A percentile compares a stretch with the other conserved stretches of the same genome.
Evolutionary conservation across 2,329 filamentous ascomycete genomes (phyloP).

Genomic region (Nothophoma quercina): DNA sequence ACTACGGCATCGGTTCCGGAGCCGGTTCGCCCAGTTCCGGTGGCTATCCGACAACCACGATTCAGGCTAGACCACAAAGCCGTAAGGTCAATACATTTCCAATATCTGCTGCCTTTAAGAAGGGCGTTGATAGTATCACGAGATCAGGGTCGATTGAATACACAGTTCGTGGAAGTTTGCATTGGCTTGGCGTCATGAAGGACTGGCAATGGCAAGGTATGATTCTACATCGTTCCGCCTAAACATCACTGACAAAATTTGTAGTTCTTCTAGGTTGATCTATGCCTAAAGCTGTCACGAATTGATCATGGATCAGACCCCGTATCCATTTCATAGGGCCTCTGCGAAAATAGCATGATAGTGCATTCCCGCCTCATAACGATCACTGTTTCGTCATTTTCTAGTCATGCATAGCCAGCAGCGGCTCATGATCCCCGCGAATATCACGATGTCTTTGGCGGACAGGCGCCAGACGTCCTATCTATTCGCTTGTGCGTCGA

Average conservation of each 20-base stretch:
- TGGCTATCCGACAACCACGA: conserved; percentile 1
- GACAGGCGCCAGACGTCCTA: too few species aligned
- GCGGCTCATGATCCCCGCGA: too few species aligned
- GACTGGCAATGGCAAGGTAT: conserved; percentile 74
- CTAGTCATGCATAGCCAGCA: too few species aligned
- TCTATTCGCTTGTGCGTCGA: too few species aligned
- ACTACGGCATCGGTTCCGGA: conserved; percentile 16
- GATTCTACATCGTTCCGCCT: conserved; percentile 20
- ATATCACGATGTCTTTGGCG: too few species aligned
- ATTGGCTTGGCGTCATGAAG: conserved; percentile 75
- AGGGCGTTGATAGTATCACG: conserved; percentile 37
- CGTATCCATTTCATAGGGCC: too few species aligned
- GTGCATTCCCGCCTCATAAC: too few species aligned
- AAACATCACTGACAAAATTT: not conserved
- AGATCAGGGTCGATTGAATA: conserved; percentile 64
- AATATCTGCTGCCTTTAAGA: conserved; percentile 47
- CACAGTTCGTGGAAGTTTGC: conserved; percentile 68
- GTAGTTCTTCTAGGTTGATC: conserved; percentile 5
- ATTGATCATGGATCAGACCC: too few species aligned
- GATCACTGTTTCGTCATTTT: too few species aligned
- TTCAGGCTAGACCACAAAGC: not conserved
- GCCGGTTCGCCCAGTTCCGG: conserved; percentile 9
- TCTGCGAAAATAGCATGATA: too few species aligned
- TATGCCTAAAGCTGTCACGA: too few species aligned
- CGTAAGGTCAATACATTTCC: conserved; percentile 28